Conservation (phyloP, 1,139 yeast genomes). For the Pichia sorboxylosa region DNA sequence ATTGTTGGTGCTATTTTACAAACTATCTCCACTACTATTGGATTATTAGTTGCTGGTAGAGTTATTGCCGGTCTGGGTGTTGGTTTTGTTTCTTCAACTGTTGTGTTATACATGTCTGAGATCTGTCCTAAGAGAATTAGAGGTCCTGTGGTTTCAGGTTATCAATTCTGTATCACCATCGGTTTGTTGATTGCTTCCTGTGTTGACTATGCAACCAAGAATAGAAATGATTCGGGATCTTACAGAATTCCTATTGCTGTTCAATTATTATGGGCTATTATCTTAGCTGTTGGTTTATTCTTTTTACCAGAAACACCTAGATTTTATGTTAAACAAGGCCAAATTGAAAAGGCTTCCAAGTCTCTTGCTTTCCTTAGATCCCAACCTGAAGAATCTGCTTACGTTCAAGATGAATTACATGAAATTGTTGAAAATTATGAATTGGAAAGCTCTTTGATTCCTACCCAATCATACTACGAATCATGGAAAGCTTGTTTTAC, state of each 20-base stretch:
- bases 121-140: slow-evolving; percentile 57
- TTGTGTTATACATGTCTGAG: slow-evolving; percentile 63
- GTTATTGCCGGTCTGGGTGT: slow-evolving; percentile 57
- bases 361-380: slow-evolving; percentile 35
- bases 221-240: slow-evolving; percentile 38
- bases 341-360: slow-evolving; percentile 34
- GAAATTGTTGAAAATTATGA: slow-evolving; percentile 34
- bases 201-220: slow-evolving; percentile 53
- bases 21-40: slow-evolving; percentile 37
- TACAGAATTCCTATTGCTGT: slow-evolving; percentile 54
- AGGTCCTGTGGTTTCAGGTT: slow-evolving; percentile 59
- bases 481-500: slow-evolving; percentile 26
- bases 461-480: slow-evolving; percentile 18
- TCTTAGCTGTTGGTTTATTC: slow-evolving; percentile 43
- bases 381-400: slow-evolving; percentile 30
- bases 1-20: slow-evolving; percentile 52
- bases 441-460: slow-evolving; percentile 27
- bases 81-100: slow-evolving; percentile 53
- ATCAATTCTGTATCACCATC: slow-evolving; percentile 57
- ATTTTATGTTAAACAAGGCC: slow-evolving; percentile 39
- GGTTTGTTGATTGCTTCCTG: slow-evolving; percentile 62
- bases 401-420: slow-evolving; percentile 29
- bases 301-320: slow-evolving; percentile 63
- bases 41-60: slow-evolving; percentile 45
- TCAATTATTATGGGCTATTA: slow-evolving; percentile 43